Percentiles rank a stretch among this genome's conserved stretches.
Evolutionary conservation across 78 protist species (phyloP).

Genomic region (Dictyostelium firmibasis): DNA sequence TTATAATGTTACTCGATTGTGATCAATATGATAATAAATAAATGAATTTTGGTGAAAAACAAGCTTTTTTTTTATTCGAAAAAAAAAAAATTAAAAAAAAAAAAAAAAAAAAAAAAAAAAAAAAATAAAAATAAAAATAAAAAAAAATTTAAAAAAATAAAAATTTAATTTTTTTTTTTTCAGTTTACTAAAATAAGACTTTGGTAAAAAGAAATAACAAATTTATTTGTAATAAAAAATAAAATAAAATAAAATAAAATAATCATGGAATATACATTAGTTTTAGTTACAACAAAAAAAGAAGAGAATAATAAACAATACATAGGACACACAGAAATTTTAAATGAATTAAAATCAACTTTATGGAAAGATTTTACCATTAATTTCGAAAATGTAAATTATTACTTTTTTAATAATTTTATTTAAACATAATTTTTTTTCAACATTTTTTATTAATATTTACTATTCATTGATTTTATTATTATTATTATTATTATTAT

Average conservation of each 20-base stretch:
- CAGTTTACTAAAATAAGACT: neutral
- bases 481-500: neutral
- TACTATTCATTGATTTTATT: neutral
- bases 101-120: neutral
- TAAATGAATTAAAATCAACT: neutral
- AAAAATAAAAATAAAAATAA: neutral
- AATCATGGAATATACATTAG: neutral
- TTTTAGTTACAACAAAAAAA: neutral
- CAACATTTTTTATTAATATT: too few species aligned
- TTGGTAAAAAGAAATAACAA: neutral
- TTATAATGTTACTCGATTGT: too few species aligned
- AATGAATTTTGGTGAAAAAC: neutral
- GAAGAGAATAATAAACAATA: neutral
- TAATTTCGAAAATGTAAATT: neutral
- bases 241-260: neutral
- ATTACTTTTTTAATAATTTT: too few species aligned
- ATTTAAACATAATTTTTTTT: too few species aligned
- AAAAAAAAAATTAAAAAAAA: neutral
- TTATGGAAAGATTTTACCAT: neutral
- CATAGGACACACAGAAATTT: neutral
- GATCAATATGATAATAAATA: too few species aligned
- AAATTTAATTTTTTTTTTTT: too few species aligned
- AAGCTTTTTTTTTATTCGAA: neutral
- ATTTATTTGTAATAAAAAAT: neutral
- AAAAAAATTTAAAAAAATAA: neutral